These are phyloP conservation scores for Eimeria sp. DNA, from an alignment of 169 alveolate genomes.

Conservation along the genomic window DNA sequence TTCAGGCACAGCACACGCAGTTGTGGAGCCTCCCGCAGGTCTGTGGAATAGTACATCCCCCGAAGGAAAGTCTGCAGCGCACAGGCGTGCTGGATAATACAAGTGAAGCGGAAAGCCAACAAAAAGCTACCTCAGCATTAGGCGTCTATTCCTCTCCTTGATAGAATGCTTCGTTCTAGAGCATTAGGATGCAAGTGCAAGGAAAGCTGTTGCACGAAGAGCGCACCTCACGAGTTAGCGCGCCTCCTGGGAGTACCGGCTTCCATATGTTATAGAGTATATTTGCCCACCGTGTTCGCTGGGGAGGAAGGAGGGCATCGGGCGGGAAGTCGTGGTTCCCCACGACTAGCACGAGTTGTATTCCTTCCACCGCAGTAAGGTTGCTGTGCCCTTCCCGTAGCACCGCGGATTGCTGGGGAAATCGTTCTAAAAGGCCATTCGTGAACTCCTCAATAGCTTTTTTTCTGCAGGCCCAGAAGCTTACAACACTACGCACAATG, in stretches of 20 bases:
- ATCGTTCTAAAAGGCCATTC: background rate
- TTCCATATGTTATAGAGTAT: conserved; percentile 13
- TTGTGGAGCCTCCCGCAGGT: background rate
- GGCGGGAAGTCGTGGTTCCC: conserved; percentile 45
- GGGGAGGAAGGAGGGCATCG: conserved; percentile 4
- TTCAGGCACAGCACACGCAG: conserved; percentile 35
- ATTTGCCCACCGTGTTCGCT: conserved; percentile 44
- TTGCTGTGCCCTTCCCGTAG: background rate
- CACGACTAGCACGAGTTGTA: conserved; percentile 21
- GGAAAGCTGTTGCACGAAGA: background rate
- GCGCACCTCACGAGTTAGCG: conserved; percentile 13
- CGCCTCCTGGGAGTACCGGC: conserved; percentile 33
- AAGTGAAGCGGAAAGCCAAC: background rate
- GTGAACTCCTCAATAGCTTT: background rate
- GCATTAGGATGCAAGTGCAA: background rate
- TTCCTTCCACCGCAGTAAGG: background rate
- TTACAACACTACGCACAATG: background rate
- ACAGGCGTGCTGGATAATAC: background rate
- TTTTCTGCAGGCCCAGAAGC: background rate
- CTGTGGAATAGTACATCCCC: conserved; percentile 28
- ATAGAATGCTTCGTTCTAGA: background rate
- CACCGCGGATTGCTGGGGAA: conserved; percentile 3
- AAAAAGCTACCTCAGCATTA: background rate
- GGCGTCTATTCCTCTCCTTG: background rate
- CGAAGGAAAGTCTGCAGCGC: conserved; percentile 34